These are phyloP conservation scores for Fragilariopsis cylindrus DNA, from an alignment of 108 stramenopile genomes.

Conservation along the genomic window DNA sequence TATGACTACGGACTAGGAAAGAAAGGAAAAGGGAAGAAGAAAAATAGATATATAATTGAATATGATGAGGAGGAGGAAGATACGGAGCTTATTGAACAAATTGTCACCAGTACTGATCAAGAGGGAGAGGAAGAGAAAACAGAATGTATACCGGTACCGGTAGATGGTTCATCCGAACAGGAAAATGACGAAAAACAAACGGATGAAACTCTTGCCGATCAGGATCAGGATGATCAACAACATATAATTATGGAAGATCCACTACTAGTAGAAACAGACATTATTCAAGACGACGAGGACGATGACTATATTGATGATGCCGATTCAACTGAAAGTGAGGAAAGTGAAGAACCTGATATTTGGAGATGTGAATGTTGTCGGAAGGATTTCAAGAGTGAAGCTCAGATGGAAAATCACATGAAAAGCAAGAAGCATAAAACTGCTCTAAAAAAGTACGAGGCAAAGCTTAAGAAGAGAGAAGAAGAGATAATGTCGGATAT, in stretches of 20 bases:
- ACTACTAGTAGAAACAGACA: slow-evolving; percentile 1
- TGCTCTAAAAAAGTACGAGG: slow-evolving; percentile 64
- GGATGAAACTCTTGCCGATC: not conserved
- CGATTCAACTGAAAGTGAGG: slow-evolving; percentile 32
- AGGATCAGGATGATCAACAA: slow-evolving; percentile 24
- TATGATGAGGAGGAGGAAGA: slow-evolving; percentile 36
- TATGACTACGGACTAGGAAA: slow-evolving; percentile 78
- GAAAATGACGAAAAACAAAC: slow-evolving; percentile 24
- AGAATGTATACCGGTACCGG: slow-evolving; percentile 21
- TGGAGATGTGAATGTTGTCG: slow-evolving; percentile 83
- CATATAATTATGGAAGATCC: slow-evolving; percentile 10
- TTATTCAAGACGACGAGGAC: slow-evolving; percentile 18
- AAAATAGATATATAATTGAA: slow-evolving; percentile 45
- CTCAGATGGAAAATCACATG: slow-evolving; percentile 84
- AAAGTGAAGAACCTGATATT: slow-evolving; percentile 73
- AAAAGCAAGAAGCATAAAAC: slow-evolving; percentile 91
- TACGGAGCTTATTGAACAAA: slow-evolving; percentile 1
- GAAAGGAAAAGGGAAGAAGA: slow-evolving; percentile 53
- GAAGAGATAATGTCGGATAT: slow-evolving; percentile 34
- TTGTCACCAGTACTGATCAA: slow-evolving; percentile 18
- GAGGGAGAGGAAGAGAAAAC: slow-evolving; percentile 13
- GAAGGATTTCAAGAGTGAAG: slow-evolving; percentile 86
- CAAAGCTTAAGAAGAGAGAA: slow-evolving; percentile 52
- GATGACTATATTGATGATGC: slow-evolving; percentile 20
- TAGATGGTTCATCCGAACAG: slow-evolving; percentile 4